These are phyloP conservation scores for Larix sibirica DNA, from an alignment of 83 land plant genomes.

Conservation along the genomic window DNA sequence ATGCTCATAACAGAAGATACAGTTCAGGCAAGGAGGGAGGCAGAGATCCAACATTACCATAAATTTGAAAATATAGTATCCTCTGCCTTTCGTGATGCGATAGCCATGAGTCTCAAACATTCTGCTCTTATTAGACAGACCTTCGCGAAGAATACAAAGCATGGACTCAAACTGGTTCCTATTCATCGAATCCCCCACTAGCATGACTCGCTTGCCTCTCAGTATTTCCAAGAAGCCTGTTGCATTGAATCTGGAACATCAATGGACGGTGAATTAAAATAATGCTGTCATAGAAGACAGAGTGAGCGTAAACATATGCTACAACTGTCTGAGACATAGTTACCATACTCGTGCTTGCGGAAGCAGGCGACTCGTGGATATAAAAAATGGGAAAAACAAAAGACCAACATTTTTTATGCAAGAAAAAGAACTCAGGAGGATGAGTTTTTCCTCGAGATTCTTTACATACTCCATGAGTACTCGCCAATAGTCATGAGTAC, in stretches of 20 bases:
- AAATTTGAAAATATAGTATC: constrained; percentile 65
- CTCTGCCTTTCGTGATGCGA: constrained; percentile 73
- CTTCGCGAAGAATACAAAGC: constrained; percentile 69
- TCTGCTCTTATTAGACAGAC: constrained; percentile 55
- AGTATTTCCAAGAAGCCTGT: constrained; percentile 70
- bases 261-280: background rate
- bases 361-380: too few species aligned
- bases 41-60: constrained; percentile 31
- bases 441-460: too few species aligned
- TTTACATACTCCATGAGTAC: too few species aligned
- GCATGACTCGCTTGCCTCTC: constrained; percentile 68
- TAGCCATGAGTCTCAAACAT: constrained; percentile 70
- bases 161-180: constrained; percentile 86
- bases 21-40: background rate
- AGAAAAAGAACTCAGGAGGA: too few species aligned
- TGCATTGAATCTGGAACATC: constrained; percentile 66
- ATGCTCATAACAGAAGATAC: background rate
- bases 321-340: background rate
- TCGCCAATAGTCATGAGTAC: too few species aligned
- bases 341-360: too few species aligned
- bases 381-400: too few species aligned
- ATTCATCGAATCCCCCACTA: constrained; percentile 83
- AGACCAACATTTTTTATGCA: too few species aligned
- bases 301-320: background rate
- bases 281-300: background rate